These are phyloP conservation scores for Pinus tabuliformis DNA, from an alignment of 75 land plant genomes.

Conservation along the genomic window DNA sequence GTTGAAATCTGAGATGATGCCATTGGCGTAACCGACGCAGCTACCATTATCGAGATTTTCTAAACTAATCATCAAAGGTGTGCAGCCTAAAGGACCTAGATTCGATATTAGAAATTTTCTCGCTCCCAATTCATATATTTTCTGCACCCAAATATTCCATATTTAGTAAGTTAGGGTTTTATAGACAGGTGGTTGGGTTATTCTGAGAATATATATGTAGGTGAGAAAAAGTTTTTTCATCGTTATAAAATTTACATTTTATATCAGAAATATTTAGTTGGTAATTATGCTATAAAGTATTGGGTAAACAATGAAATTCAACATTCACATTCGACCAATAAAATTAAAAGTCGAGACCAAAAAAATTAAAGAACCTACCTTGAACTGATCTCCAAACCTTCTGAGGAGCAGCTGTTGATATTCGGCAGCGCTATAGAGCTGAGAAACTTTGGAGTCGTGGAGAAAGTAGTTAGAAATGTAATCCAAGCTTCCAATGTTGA, in stretches of 20 bases:
- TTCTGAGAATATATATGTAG: too few relatives aligned
- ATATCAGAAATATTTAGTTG: too few relatives aligned
- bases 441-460: background rate
- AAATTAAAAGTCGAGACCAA: too few relatives aligned
- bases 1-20: conserved; percentile 12
- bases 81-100: conserved; percentile 18
- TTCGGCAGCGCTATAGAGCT: background rate
- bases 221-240: too few relatives aligned
- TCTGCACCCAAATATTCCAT: conserved; percentile 7
- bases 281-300: too few relatives aligned
- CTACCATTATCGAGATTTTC: background rate
- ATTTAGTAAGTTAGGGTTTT: too few relatives aligned
- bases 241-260: too few relatives aligned
- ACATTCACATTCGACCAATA: too few relatives aligned
- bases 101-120: conserved; percentile 16
- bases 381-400: conserved; percentile 1
- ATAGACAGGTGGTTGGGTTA: too few relatives aligned
- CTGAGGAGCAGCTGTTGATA: conserved; percentile 1
- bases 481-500: conserved; percentile 9
- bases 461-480: conserved; percentile 5
- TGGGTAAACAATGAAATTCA: too few relatives aligned
- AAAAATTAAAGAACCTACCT: background rate
- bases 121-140: conserved; percentile 13
- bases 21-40: conserved; percentile 3
- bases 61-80: conserved; percentile 13